These are phyloP conservation scores for Cryphonectria japonica DNA, from an alignment of 2,329 filamentous ascomycete genomes.

Conservation along the genomic window DNA sequence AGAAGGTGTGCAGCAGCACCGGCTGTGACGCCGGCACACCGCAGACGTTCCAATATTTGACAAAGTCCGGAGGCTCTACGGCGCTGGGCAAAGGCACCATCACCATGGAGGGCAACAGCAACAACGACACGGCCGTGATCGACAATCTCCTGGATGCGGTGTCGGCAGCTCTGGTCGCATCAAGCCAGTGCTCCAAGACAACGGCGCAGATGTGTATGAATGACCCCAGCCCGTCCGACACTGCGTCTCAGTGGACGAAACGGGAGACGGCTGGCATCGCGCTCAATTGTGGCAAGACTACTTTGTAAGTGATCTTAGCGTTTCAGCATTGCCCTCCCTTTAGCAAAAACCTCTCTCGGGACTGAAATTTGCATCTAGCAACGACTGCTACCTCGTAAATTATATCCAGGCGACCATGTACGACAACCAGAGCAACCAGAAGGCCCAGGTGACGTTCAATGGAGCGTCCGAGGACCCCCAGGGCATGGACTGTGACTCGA, in stretches of 20 bases:
- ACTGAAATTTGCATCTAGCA: background rate
- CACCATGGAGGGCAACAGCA: background rate
- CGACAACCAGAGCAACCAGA: background rate
- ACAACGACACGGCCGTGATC: background rate
- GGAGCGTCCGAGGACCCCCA: background rate
- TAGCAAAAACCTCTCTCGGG: too few species aligned
- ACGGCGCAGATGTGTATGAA: background rate
- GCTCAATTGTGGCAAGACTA: background rate
- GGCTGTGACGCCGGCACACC: background rate
- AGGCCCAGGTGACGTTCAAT: background rate
- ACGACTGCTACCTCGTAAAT: background rate
- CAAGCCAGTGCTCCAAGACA: background rate
- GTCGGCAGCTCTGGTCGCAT: background rate
- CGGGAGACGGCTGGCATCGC: background rate
- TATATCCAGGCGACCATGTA: conserved; percentile 5
- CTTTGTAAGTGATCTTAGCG: background rate
- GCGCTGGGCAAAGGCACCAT: background rate
- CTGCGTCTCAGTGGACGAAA: background rate
- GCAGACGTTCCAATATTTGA: background rate
- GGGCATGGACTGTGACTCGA: background rate
- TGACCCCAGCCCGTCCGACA: background rate
- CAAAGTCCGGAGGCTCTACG: background rate
- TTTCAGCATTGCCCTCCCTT: background rate
- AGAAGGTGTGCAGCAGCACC: background rate
- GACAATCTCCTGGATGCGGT: conserved; percentile 1